phyloP scores from a whole-genome alignment of 257 asterid genomes.

The Solanum appendiculatum region DNA sequence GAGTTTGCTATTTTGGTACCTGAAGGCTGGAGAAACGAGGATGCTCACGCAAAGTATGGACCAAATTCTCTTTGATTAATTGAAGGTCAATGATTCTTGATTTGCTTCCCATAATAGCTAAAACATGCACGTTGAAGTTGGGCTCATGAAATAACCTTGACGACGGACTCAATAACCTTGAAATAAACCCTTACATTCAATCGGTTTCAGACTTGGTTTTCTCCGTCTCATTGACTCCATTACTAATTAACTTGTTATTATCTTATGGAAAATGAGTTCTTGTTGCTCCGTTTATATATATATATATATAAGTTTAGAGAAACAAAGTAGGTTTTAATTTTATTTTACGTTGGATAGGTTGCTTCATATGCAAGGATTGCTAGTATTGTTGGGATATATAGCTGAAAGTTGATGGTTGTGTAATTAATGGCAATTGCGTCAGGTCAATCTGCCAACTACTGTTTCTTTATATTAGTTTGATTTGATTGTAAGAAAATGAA shows the following conservation, averaged over 20 bases:
- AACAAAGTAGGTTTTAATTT: neutral
- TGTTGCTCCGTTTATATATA: no score
- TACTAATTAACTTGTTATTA: neutral
- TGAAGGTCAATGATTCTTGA: neutral
- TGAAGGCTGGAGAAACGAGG: neutral
- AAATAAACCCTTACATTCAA: neutral
- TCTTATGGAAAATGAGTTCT: neutral
- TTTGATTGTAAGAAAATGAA: no score
- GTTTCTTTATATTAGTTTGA: neutral
- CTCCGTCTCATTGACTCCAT: neutral
- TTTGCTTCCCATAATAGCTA: neutral
- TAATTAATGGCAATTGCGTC: neutral
- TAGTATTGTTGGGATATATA: no score
- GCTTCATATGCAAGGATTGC: no score
- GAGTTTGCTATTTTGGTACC: no score
- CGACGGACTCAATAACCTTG: neutral
- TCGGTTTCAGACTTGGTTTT: neutral
- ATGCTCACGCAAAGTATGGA: neutral
- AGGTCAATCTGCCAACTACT: neutral
- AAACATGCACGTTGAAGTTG: neutral
- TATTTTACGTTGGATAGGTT: neutral
- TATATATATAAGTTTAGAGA: neutral
- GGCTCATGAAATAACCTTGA: slow-evolving; percentile 1
- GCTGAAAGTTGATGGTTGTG: neutral
- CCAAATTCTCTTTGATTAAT: neutral